These are phyloP conservation scores for Leccinum broughii DNA, from an alignment of 768 basidiomycete species.

Conservation along the genomic window DNA sequence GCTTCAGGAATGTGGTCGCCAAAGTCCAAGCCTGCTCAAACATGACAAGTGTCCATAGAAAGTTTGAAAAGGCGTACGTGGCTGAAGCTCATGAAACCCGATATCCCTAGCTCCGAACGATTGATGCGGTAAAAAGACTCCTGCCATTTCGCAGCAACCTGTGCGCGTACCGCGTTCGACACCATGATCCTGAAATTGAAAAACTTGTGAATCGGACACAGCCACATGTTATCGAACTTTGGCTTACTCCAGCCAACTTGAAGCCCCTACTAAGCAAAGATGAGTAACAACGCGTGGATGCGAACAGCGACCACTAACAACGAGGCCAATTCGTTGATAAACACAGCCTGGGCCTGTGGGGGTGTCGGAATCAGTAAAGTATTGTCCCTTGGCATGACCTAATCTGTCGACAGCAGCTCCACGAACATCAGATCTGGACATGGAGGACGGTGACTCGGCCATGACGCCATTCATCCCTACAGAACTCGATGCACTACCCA, in stretches of 20 bases:
- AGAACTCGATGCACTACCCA: conserved; percentile 16
- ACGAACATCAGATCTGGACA: neutral
- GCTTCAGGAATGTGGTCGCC: conserved; percentile 54
- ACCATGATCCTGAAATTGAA: conserved; percentile 40
- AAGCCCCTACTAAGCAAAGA: neutral
- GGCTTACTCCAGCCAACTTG: neutral
- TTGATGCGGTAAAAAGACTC: conserved; percentile 68
- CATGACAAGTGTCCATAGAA: conserved; percentile 1
- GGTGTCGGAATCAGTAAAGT: neutral
- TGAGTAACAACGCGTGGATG: neutral
- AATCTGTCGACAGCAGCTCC: conserved; percentile 3
- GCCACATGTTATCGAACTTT: conserved; percentile 18
- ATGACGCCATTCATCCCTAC: conserved; percentile 23
- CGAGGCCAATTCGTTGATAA: neutral
- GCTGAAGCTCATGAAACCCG: conserved; percentile 64
- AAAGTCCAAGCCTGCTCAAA: conserved; percentile 59
- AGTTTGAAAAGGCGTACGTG: conserved; percentile 40
- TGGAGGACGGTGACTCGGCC: conserved; percentile 18
- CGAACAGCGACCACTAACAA: neutral
- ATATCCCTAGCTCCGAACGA: conserved; percentile 55
- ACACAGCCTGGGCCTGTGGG: neutral
- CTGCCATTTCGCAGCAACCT: conserved; percentile 72
- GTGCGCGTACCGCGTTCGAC: conserved; percentile 60
- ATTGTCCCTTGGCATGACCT: conserved; percentile 1
- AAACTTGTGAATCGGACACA: conserved; percentile 7